These are phyloP conservation scores for Fraxinus platypoda DNA, from an alignment of 305 asterid genomes.

Conservation along the genomic window DNA sequence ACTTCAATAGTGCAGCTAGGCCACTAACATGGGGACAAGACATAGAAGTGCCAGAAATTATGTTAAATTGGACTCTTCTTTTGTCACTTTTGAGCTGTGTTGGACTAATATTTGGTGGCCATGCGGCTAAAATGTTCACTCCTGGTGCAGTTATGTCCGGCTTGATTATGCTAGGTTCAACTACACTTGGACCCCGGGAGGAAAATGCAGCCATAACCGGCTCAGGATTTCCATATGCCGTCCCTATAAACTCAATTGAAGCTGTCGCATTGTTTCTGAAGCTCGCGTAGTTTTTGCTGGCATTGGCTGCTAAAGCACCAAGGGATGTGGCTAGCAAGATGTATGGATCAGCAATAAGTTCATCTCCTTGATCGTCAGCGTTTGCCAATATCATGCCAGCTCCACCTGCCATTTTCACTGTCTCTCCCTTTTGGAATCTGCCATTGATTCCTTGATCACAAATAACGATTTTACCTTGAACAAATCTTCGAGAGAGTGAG, in stretches of 20 bases:
- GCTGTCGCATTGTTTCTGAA: constrained; percentile 41
- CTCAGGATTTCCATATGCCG: constrained; percentile 42
- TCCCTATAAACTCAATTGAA: constrained; percentile 41
- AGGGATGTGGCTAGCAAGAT: constrained; percentile 52
- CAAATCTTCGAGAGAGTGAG: constrained; percentile 37
- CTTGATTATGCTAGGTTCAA: constrained; percentile 52
- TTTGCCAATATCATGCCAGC: constrained; percentile 62
- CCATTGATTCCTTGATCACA: constrained; percentile 57
- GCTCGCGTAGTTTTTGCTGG: constrained; percentile 43
- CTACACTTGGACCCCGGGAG: constrained; percentile 61
- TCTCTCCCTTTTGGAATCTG: constrained; percentile 56
- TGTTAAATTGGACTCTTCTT: constrained; percentile 52
- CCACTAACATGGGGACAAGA: constrained; percentile 81
- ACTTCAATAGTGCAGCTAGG: constrained; percentile 59
- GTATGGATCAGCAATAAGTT: constrained; percentile 57
- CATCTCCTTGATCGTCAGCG: constrained; percentile 47
- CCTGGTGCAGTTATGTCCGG: constrained; percentile 81
- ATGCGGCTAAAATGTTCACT: constrained; percentile 70
- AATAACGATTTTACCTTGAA: constrained; percentile 61
- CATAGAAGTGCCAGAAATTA: constrained; percentile 78
- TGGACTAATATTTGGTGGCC: constrained; percentile 69
- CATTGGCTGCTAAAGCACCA: constrained; percentile 44
- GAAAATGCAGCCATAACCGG: constrained; percentile 74
- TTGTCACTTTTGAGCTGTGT: constrained; percentile 47
- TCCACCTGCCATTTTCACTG: constrained; percentile 61